Conservation (phyloP, 192 early-diverging fungal species). For the Bifiguratus adelaidae region DNA sequence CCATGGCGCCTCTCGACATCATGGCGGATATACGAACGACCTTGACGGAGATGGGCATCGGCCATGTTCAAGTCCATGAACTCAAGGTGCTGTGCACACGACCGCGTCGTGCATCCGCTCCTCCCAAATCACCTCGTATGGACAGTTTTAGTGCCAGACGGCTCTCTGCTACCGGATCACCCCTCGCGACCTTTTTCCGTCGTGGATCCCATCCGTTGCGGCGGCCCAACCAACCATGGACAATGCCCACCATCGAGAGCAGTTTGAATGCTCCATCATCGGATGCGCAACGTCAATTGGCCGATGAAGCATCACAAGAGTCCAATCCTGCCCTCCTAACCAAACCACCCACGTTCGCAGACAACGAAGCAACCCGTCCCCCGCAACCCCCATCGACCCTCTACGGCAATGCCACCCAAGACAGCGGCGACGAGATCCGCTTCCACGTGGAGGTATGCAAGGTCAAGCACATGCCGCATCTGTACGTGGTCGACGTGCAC, state of each 20-base stretch:
- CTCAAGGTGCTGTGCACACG: constrained; percentile 46
- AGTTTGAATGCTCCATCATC: neutral
- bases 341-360: neutral
- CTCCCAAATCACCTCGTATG: neutral
- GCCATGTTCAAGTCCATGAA: constrained; percentile 35
- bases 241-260: neutral
- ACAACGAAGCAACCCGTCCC: neutral
- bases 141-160: neutral
- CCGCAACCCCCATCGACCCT: too few relatives aligned
- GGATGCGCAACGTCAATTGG: neutral
- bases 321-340: neutral
- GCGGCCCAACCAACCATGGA: constrained; percentile 5
- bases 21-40: constrained; percentile 55
- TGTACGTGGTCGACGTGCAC: constrained; percentile 65
- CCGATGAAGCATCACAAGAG: neutral
- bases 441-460: constrained; percentile 83
- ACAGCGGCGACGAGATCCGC: constrained; percentile 72
- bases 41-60: constrained; percentile 35
- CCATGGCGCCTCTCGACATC: constrained; percentile 51
- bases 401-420: constrained; percentile 40
- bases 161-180: neutral
- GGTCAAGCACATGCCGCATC: constrained; percentile 78
- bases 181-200: neutral
- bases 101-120: constrained; percentile 15
- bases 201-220: constrained; percentile 6